These are phyloP conservation scores for Candida manassasensis DNA, from an alignment of 805 yeast genomes.

Conservation along the genomic window DNA sequence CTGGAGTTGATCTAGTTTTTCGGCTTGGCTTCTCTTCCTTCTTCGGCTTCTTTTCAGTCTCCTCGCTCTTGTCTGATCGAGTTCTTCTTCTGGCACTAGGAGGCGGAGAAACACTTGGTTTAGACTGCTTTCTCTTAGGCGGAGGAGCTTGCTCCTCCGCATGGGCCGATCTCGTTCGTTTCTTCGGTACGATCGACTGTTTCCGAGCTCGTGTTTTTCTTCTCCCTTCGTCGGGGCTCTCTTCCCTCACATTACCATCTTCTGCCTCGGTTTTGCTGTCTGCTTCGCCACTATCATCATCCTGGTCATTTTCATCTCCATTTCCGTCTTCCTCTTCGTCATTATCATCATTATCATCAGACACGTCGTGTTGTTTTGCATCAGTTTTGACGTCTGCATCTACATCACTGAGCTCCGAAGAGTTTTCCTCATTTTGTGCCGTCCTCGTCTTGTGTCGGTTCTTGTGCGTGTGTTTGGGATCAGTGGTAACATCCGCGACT, in stretches of 20 bases:
- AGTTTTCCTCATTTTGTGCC: conserved; percentile 8
- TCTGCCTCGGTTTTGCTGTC: conserved; percentile 5
- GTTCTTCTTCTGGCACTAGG: conserved; percentile 5
- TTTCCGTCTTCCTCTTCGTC: conserved; percentile 19
- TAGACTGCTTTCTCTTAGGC: conserved; percentile 10
- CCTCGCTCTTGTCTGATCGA: conserved; percentile 7
- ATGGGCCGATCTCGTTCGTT: conserved; percentile 9
- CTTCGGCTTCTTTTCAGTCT: conserved; percentile 5
- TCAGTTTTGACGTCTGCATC: conserved; percentile 6
- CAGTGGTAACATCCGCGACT: conserved; percentile 14
- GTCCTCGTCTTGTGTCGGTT: conserved; percentile 6
- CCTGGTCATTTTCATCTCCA: conserved; percentile 13
- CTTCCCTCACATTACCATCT: conserved; percentile 6
- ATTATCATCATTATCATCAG: conserved; percentile 10
- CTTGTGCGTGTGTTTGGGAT: conserved; percentile 7
- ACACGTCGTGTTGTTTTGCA: conserved; percentile 6
- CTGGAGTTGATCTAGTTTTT: conserved; percentile 1
- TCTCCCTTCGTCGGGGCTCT: conserved; percentile 18
- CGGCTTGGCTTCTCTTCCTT: conserved; percentile 4
- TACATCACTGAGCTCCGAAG: conserved; percentile 12
- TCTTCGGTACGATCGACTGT: conserved; percentile 5
- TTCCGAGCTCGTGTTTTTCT: conserved; percentile 7
- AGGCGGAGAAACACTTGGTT: conserved; percentile 11
- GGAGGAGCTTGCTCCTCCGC: conserved; percentile 5
- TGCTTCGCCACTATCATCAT: conserved; percentile 3